Percentiles rank a stretch among this genome's conserved stretches.
Evolutionary conservation across 805 yeast species (phyloP).

Genomic region (Wickerhamiella australiensis): DNA sequence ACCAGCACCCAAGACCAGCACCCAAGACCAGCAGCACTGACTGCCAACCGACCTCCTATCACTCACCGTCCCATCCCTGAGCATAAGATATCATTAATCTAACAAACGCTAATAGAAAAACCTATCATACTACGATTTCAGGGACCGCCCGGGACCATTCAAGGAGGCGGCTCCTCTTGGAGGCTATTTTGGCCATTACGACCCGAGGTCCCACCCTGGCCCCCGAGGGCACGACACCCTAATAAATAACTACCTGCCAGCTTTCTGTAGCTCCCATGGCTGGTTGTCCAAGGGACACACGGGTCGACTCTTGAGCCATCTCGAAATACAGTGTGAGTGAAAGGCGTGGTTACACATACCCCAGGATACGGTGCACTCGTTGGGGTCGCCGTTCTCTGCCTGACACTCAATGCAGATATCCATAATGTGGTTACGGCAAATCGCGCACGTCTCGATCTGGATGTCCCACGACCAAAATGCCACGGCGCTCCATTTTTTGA

Average conservation of each 20-base stretch:
- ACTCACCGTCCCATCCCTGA: too few species aligned
- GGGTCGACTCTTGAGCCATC: constrained; percentile 91
- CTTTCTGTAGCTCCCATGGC: constrained; percentile 62
- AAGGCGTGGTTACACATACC: constrained; percentile 97
- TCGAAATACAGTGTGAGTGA: constrained; percentile 89
- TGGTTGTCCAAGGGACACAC: constrained; percentile 94
- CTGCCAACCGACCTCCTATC: too few species aligned
- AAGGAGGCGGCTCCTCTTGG: too few species aligned
- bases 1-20: too few species aligned
- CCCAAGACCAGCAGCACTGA: too few species aligned
- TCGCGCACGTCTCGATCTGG: constrained; percentile 91
- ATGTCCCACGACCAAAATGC: constrained; percentile 99
- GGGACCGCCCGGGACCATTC: too few species aligned
- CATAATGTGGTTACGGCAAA: constrained; percentile 96
- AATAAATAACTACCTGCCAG: constrained; percentile 1
- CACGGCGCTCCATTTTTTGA: constrained; percentile 96
- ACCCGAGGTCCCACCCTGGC: too few species aligned
- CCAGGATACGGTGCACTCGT: constrained; percentile 91
- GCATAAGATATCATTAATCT: too few species aligned
- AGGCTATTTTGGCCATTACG: too few species aligned
- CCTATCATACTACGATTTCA: too few species aligned
- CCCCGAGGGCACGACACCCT: too few species aligned
- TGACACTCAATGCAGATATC: constrained; percentile 95
- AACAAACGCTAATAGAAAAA: too few species aligned
- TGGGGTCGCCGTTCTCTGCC: constrained; percentile 55